Evolutionary conservation across 2,329 filamentous ascomycete species (phyloP).

Genomic region (Aspergillus sp.): DNA sequence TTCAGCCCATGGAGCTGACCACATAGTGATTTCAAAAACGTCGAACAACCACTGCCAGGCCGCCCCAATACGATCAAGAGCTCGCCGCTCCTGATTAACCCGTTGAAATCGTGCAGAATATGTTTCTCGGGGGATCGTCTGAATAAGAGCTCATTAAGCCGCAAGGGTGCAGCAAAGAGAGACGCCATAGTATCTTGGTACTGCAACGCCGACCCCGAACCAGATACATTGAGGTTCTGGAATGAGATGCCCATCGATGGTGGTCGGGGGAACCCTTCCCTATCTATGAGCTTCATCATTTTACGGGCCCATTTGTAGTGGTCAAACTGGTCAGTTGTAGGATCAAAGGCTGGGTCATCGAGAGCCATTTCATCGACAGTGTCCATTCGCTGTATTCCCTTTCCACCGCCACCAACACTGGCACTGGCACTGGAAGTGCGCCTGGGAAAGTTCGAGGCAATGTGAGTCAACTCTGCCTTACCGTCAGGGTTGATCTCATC

Average conservation of each 20-base stretch:
- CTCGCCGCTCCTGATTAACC: constrained; percentile 52
- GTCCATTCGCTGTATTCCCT: constrained; percentile 28
- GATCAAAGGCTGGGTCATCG: constrained; percentile 54
- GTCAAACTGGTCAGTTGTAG: constrained; percentile 52
- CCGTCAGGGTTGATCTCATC: constrained; percentile 28
- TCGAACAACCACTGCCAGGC: constrained; percentile 63
- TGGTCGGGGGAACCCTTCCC: constrained; percentile 53
- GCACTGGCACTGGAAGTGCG: constrained; percentile 16
- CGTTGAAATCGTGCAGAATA: constrained; percentile 56
- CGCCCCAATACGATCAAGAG: constrained; percentile 42
- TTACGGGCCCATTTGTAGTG: constrained; percentile 54
- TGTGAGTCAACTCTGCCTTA: constrained; percentile 25
- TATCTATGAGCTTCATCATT: constrained; percentile 52
- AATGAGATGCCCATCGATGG: constrained; percentile 62
- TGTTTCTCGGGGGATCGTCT: constrained; percentile 52
- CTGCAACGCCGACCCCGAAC: constrained; percentile 66
- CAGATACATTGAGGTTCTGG: constrained; percentile 65
- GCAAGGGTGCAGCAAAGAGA: constrained; percentile 57
- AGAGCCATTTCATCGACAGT: constrained; percentile 41
- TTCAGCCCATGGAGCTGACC: constrained; percentile 79
- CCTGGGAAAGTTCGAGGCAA: constrained; percentile 31
- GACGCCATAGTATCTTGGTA: constrained; percentile 67
- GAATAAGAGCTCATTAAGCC: constrained; percentile 55
- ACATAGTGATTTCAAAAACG: constrained; percentile 78
- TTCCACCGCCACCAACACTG: constrained; percentile 6